Base-by-base conservation (phyloP, 2,329 filamentous ascomycete species). In the Tothia fuscella region DNA sequence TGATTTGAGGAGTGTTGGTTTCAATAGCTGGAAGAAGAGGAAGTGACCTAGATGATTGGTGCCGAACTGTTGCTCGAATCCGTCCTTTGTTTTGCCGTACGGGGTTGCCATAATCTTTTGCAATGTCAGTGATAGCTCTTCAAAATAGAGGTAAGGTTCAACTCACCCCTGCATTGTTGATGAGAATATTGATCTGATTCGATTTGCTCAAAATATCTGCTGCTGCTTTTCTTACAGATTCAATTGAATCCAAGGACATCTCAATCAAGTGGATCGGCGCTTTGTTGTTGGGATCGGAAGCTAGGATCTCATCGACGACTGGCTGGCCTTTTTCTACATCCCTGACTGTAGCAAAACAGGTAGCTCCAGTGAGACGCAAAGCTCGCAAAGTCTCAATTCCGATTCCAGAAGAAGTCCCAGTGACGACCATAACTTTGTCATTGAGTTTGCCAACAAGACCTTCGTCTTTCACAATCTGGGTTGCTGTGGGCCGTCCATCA, bases 41-140 rank as follows among this genome's bases (percentile, higher is more conserved):
- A 75, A 76, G 47, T 74, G 68, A 6, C 56, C 62, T 2, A 77
- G 54, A 49, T 76, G 65, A 50, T 75, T 74, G 5, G 62, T 66
- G 25, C 63, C 71, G 45, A 76, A 67, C 43, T 75, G 70, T 0
- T 52, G 51, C 48, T 76, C 71, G 47, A 65, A 65, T 19, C 67
- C 68, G 29, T 56, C 53, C 9, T 14, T 41, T 3, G 50, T 56
- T 13, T 39, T 43, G 28, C 46, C 41, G 32, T 52, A 49, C 3
- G 53, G 51, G 1, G 39, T 48, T 3, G 48, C 52, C 53, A 55
- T 54, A 16, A 55, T 41, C 4, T 51, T n/a, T 50, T 2, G 51
- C 49, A 20, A 53, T 53, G 38, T 45, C 42, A 35, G 50, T 44
- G 20, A 21, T 9, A 38, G 17, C 9, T 38, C 12, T 36, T 7